These are phyloP conservation scores for Lagenidium giganteum DNA, from an alignment of 352 stramenopile species.

Conservation along the genomic window DNA sequence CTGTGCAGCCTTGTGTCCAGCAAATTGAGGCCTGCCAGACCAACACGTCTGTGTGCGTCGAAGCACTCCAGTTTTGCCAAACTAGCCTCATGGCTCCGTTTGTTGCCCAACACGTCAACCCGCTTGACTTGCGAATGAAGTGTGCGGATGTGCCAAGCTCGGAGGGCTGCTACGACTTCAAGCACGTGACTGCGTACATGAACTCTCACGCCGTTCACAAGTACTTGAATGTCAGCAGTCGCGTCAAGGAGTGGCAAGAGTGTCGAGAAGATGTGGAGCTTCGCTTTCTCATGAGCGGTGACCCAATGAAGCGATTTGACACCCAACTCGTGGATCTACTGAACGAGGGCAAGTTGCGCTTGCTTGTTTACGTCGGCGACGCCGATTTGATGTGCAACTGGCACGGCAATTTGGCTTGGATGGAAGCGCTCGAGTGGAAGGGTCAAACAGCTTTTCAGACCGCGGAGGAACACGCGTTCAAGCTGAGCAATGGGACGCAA, in stretches of 20 bases:
- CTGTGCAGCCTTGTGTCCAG: constrained; percentile 30
- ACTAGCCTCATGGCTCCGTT: constrained; percentile 31
- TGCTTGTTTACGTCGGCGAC: constrained; percentile 92
- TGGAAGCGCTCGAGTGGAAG: constrained; percentile 78
- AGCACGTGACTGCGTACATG: constrained; percentile 16
- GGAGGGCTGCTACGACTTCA: constrained; percentile 31
- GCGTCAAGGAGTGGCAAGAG: constrained; percentile 52
- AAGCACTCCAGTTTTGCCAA: constrained; percentile 34
- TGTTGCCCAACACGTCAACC: constrained; percentile 33
- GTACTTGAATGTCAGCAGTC: constrained; percentile 15
- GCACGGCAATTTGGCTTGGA: constrained; percentile 90
- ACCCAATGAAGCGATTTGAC: constrained; percentile 93
- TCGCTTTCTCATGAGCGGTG: constrained; percentile 62
- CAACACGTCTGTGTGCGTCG: constrained; percentile 22
- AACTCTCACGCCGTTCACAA: constrained; percentile 27
- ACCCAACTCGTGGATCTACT: constrained; percentile 77
- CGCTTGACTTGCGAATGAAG: constrained; percentile 51
- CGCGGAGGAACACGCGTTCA: constrained; percentile 8
- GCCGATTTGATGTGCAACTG: constrained; percentile 95
- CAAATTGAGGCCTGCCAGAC: constrained; percentile 26
- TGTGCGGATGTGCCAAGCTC: constrained; percentile 28
- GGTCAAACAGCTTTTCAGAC: constrained; percentile 67
- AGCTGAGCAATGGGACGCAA: too few species aligned
- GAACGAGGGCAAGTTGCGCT: constrained; percentile 21
- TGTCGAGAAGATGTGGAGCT: constrained; percentile 88